Conservation (phyloP, 108 stramenopile genomes). For the Skeletonema tropicum region DNA sequence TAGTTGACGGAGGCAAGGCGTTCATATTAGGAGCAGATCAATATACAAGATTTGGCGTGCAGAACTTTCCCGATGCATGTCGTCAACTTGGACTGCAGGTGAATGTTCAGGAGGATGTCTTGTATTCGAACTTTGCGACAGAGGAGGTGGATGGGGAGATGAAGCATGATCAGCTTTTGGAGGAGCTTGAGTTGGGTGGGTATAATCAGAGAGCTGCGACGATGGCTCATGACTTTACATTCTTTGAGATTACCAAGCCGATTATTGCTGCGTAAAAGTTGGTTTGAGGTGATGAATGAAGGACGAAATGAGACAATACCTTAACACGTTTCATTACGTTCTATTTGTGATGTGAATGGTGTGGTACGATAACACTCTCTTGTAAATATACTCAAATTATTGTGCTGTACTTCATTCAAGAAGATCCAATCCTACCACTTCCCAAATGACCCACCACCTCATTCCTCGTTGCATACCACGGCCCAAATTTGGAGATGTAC, state of each 20-base stretch:
- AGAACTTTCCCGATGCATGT: constrained; percentile 28
- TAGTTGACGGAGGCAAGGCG: constrained; percentile 34
- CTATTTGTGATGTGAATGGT: too few species aligned
- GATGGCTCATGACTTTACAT: constrained; percentile 24
- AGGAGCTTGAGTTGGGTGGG: constrained; percentile 25
- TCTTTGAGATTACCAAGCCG: constrained; percentile 33
- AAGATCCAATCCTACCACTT: constrained; percentile 33
- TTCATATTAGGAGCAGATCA: constrained; percentile 18
- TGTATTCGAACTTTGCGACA: background rate
- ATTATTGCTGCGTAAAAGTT: background rate
- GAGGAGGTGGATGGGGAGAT: background rate
- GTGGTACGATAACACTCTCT: too few species aligned
- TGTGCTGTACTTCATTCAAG: background rate
- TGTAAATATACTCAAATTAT: too few species aligned
- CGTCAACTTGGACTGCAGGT: constrained; percentile 22
- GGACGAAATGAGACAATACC: background rate
- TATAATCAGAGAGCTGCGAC: constrained; percentile 9
- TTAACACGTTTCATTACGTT: too few species aligned
- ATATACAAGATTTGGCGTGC: constrained; percentile 23
- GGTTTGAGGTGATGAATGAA: background rate
- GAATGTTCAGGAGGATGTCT: constrained; percentile 20
- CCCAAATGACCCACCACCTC: constrained; percentile 44
- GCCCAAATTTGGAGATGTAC: constrained; percentile 47
- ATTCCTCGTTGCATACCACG: constrained; percentile 46
- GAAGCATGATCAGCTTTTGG: constrained; percentile 5